Evolutionary conservation across 805 yeast genomes (phyloP).

Genomic region (Blastobotrys parvus): DNA sequence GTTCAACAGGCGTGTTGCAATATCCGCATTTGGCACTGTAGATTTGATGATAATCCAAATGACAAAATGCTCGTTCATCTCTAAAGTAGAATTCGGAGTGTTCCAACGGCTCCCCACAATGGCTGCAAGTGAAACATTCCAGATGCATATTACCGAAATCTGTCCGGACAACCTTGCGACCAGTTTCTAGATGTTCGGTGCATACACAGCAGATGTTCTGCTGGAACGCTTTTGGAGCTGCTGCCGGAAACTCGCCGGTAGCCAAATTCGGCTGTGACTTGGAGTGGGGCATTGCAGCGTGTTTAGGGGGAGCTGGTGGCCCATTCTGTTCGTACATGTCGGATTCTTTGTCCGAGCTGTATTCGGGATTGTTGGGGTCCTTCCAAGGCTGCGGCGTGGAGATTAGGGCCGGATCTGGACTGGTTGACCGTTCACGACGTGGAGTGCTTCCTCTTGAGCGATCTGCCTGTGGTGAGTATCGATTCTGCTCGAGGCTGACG

Average conservation of each 20-base stretch:
- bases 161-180: constrained; percentile 19
- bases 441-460: too few relatives aligned
- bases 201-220: constrained; percentile 17
- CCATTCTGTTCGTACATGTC: not conserved
- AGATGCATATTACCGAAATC: constrained; percentile 17
- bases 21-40: constrained; percentile 25
- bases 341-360: too few relatives aligned
- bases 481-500: too few relatives aligned
- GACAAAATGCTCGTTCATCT: constrained; percentile 21
- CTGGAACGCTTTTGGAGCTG: constrained; percentile 5
- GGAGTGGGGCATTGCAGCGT: not conserved
- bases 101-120: constrained; percentile 16
- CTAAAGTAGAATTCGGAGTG: constrained; percentile 19
- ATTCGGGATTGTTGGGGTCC: too few relatives aligned
- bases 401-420: too few relatives aligned
- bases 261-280: too few relatives aligned
- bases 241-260: not conserved
- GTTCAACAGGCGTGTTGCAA: constrained; percentile 26
- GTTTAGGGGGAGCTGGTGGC: not conserved
- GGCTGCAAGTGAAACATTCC: constrained; percentile 18
- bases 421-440: too few relatives aligned
- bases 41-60: constrained; percentile 27
- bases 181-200: constrained; percentile 26
- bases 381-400: too few relatives aligned
- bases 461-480: too few relatives aligned